Percentiles rank a stretch among this genome's conserved stretches.
These are phyloP conservation scores for Citeromyces nyonsensis DNA, from an alignment of 805 yeast species.

Conservation along the genomic window DNA sequence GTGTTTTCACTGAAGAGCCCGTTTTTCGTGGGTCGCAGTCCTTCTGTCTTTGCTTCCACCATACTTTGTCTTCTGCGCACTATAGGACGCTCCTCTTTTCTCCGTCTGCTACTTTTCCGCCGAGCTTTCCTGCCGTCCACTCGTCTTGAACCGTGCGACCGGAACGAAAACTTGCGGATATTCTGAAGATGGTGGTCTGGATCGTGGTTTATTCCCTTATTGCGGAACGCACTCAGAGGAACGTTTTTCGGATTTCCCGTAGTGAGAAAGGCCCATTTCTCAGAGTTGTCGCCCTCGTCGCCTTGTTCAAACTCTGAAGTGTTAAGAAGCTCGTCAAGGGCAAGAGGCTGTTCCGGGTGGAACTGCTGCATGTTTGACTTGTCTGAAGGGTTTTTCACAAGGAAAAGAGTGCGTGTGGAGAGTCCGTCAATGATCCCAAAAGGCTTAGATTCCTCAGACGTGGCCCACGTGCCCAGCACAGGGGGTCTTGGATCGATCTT, in stretches of 20 bases:
- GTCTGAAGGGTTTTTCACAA: conserved; percentile 8
- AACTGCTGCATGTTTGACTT: background rate
- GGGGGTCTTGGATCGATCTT: conserved; percentile 85
- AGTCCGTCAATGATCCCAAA: conserved; percentile 92
- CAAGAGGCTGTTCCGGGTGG: conserved; percentile 5
- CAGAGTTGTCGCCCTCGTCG: conserved; percentile 27
- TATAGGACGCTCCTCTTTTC: conserved; percentile 6
- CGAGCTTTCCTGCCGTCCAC: background rate
- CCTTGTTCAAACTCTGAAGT: conserved; percentile 78
- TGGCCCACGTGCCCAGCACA: conserved; percentile 81
- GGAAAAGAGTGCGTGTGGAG: conserved; percentile 60
- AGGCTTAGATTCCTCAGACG: conserved; percentile 56
- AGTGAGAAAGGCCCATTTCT: conserved; percentile 2
- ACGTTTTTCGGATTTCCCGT: conserved; percentile 25
- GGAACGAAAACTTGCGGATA: background rate
- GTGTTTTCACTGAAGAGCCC: conserved; percentile 70
- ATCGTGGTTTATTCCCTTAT: conserved; percentile 36
- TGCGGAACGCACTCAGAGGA: conserved; percentile 85
- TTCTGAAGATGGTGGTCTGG: background rate
- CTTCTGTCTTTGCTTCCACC: conserved; percentile 66
- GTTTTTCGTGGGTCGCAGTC: conserved; percentile 56
- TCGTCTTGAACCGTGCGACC: background rate
- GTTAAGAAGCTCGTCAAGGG: conserved; percentile 69
- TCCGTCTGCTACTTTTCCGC: background rate
- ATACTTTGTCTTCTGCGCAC: conserved; percentile 40